Evolutionary conservation across 75 land plant genomes (phyloP), one percentile per base, ranked within the genome.

Genomic region (Azolla pinnata): DNA sequence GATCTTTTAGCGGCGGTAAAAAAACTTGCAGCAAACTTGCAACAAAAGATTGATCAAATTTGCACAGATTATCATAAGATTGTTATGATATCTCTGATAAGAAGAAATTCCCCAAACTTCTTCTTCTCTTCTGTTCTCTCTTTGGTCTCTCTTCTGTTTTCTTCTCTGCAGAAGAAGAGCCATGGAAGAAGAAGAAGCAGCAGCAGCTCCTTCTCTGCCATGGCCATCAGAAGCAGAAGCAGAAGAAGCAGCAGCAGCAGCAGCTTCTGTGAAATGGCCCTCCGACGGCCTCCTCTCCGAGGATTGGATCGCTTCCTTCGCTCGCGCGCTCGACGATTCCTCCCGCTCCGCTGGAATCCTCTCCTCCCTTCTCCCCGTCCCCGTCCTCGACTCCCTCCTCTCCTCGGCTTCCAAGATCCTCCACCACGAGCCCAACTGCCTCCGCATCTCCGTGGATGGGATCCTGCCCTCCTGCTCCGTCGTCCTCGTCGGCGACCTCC

Each of bases 401-500:
- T 63, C 76, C 38, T 47, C 75, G 4, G 89, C 86, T 16, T 88
- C 88, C 23, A 85, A 83, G 67, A 66, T 87, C 25, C 65, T 85
- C 31, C 97, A 88, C 61, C 76, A 70, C 51, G 97, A 88, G 71
- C 86, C 97, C 44, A 92, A 88, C 57, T 92, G 84, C 62, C 71
- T 92, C 23, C 28, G 35, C 35, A 65, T 91, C 31, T 61, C 72
- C 32, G 67, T 65, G 29, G 69, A 68, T 1, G 8, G 32, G 16
- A 58, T 38, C 7, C n/a, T 7, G 1, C 2, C 26, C 5, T 51
- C 54, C 29, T 70, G 77, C 35, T 53, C 60, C 10, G 89, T 80
- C 9, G 87, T 92, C 0, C 82, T 92, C 0, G 97, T 92, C 28
- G 97, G 97, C 2, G 97, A 92, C 35, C 76, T 92, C 2, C 96